Percentiles rank a stretch among this genome's conserved stretches.
Conservation (phyloP, 2,329 filamentous ascomycete species). For the Fusarium metavorans region DNA sequence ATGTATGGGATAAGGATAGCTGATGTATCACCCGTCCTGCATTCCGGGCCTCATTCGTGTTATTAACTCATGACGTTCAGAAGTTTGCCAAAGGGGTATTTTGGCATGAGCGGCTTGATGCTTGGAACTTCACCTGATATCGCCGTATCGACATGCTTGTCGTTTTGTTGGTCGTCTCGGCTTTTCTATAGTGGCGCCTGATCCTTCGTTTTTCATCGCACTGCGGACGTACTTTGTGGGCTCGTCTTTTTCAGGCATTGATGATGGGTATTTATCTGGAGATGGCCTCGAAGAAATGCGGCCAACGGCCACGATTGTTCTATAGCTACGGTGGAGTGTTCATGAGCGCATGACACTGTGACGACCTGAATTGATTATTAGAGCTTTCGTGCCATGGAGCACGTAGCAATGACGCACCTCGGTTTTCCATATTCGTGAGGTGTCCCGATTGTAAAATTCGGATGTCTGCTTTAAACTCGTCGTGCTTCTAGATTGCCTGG, state of each 20-base stretch:
- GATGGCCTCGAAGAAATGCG: too few species aligned
- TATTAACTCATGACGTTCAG: background rate
- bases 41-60: background rate
- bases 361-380: too few species aligned
- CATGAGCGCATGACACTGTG: too few species aligned
- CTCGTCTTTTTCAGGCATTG: too few species aligned
- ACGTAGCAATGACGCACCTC: background rate
- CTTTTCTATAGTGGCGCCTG: background rate
- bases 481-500: background rate
- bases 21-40: background rate
- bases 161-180: background rate
- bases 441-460: background rate
- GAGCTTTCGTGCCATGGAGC: too few species aligned
- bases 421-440: background rate
- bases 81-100: background rate
- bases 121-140: background rate
- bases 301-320: too few species aligned
- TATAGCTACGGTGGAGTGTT: too few species aligned
- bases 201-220: too few species aligned
- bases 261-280: too few species aligned
- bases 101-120: background rate
- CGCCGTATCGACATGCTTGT: background rate
- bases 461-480: background rate
- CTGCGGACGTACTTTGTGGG: too few species aligned
- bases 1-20: background rate